Evolutionary conservation across 306 rosid genomes (phyloP), one percentile per base, ranked within the genome.

Genomic region (Spatholobus suberectus): DNA sequence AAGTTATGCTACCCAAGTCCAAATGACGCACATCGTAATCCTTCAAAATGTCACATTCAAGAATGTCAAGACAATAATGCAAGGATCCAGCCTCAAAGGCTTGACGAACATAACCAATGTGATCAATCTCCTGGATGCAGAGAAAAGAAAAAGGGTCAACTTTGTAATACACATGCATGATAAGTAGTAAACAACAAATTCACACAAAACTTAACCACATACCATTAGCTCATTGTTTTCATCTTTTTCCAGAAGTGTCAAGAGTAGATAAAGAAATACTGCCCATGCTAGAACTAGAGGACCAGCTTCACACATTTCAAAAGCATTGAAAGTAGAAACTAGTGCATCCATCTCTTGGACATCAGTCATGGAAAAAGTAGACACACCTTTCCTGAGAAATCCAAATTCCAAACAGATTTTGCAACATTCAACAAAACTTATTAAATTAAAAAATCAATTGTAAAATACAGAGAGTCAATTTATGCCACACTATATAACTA

Each of bases 221-320:
- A 95, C 99, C 92, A 81, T 85, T 73, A 93, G 87, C 69, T 77
- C 91, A 69, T 73, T 84, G 82, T 68, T 91, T 59, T 86, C 94
- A 86, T 92, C 92, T 86, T 91, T 95, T 43, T 87, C 94, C 0
- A 97, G 92, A 81, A 95, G 98, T 83, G 99, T 92, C 79, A 91
- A 86, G 81, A 87, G 87, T 52, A 93, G 81, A 88, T 94, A 92
- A 82, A 95, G 93, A 88, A 90, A 93, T 51, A 92, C 98, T 13
- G 98, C 99, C 98, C 99, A 95, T 26, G 98, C 90, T 46, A 95
- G 89, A 85, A 95, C 81, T 70, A 95, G 83, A 18, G 97, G 99
- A 44, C 96, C 90, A 26, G 94, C 90, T 89, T 92, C 99, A 81
- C 93, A 90, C 51, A 88, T 85, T 85, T 92, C 96, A 86, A 85